These are phyloP conservation scores for Halophytophthora batemanensis DNA, from an alignment of 352 stramenopile species.

Conservation along the genomic window DNA sequence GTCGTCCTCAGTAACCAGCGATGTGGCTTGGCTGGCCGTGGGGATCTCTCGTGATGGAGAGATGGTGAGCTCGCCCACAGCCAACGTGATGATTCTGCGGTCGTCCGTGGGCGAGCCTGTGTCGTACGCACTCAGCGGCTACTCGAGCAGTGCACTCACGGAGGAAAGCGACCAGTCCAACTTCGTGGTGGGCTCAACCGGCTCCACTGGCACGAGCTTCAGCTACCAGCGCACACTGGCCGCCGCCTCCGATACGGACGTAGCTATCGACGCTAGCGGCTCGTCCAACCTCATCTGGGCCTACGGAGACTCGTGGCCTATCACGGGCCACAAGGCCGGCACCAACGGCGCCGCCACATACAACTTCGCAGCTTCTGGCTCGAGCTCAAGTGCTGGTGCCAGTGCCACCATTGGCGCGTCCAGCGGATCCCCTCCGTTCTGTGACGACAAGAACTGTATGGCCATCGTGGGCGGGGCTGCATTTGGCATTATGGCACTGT, in stretches of 20 bases:
- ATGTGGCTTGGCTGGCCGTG: constrained; percentile 59
- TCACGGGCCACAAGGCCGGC: constrained; percentile 41
- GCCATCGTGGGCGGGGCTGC: constrained; percentile 52
- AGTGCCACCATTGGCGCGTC: constrained; percentile 25
- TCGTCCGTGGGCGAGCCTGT: constrained; percentile 31
- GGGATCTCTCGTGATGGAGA: constrained; percentile 32
- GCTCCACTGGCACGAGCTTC: constrained; percentile 51
- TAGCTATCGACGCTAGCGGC: constrained; percentile 37
- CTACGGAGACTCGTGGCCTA: constrained; percentile 65
- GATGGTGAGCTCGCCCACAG: constrained; percentile 68
- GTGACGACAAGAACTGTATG: constrained; percentile 58
- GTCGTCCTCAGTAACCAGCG: constrained; percentile 28
- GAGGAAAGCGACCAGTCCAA: constrained; percentile 39
- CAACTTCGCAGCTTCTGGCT: constrained; percentile 27
- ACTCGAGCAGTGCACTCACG: constrained; percentile 42
- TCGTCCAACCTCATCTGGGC: constrained; percentile 64
- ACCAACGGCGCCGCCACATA: constrained; percentile 55
- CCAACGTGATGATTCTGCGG: constrained; percentile 78
- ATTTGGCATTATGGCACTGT: constrained; percentile 51
- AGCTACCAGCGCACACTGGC: constrained; percentile 67
- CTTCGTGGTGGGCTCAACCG: constrained; percentile 35
- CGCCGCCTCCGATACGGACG: constrained; percentile 39
- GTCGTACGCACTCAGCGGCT: constrained; percentile 49
- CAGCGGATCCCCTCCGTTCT: constrained; percentile 31
- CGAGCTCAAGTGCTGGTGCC: constrained; percentile 8